These are phyloP conservation scores for Fusarium sublunatum DNA, from an alignment of 2,329 filamentous ascomycete species.

Conservation along the genomic window DNA sequence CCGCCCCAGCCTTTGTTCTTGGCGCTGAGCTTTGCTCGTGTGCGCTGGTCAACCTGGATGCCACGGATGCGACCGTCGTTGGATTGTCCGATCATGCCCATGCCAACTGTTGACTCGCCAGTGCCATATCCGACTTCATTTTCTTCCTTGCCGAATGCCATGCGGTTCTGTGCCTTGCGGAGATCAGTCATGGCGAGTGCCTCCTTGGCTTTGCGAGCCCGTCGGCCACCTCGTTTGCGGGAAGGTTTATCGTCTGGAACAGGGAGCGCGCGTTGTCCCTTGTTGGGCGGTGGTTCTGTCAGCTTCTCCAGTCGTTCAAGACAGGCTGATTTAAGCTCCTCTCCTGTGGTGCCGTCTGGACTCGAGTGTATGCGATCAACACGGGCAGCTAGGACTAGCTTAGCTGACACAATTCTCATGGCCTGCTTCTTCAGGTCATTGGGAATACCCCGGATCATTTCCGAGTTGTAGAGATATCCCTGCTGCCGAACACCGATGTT, in stretches of 20 bases:
- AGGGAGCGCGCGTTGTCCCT: constrained; percentile 85
- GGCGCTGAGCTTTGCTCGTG: constrained; percentile 90
- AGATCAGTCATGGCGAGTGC: constrained; percentile 97
- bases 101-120: constrained; percentile 84
- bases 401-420: constrained; percentile 93
- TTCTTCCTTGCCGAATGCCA: constrained; percentile 97
- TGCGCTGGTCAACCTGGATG: constrained; percentile 91
- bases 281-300: constrained; percentile 90
- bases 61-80: constrained; percentile 91
- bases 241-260: constrained; percentile 95
- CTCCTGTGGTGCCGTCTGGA: constrained; percentile 83
- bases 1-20: constrained; percentile 97
- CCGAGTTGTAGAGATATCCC: constrained; percentile 92
- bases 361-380: constrained; percentile 87
- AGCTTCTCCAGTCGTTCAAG: constrained; percentile 90
- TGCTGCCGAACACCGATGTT: constrained; percentile 92
- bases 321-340: constrained; percentile 84
- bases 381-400: constrained; percentile 91
- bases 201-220: constrained; percentile 94
- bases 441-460: constrained; percentile 86
- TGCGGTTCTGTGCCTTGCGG: constrained; percentile 93
- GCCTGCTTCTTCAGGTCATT: constrained; percentile 91
- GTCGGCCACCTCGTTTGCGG: constrained; percentile 88
- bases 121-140: constrained; percentile 90
- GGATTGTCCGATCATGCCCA: constrained; percentile 94